Evolutionary conservation across 2,329 filamentous ascomycete genomes (phyloP), one percentile per base, ranked within the genome.

Genomic region (Fusarium begoniae): DNA sequence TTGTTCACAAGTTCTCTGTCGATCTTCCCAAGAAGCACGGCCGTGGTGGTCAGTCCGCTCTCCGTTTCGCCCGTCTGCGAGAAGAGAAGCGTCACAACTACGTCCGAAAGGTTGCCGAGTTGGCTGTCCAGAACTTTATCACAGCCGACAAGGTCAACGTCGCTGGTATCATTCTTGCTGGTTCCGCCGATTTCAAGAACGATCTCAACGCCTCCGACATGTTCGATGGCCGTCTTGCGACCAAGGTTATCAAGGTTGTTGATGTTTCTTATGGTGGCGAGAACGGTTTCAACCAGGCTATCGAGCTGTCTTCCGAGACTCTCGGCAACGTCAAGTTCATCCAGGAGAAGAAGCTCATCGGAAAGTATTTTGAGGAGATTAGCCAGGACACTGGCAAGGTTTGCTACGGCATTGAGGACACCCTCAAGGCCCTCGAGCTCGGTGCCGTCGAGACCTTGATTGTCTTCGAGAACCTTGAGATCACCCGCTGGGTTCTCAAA

Each of bases 41-140:
- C 75, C 95, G 96, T 93, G 96, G 96, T 95, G 96, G 96, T 90
- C 97, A 99, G 89, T 99, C 96, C 77, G 96, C 96, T 69, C 90
- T 99, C 81, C 97, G 96, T 96, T 99, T 99, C 85, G 94, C 96
- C 74, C 96, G 96, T 95, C 93, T 99, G 68, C 92, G 96, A 89
- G 96, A 99, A 85, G 96, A 99, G 86, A 99, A 99, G 88, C 95
- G 96, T 78, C 96, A 99, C 91, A 99, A 99, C 87, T 99, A 99
- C 84, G 96, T 99, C 79, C 95, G 96, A 82, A 99, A 99, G 87
- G 97, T 99, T 72, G 94, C 96, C 80, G 96, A 99, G 84, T 85
- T 98, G 86, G 96, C 96, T 41, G 96, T 99, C 60, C 97, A 99
- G 85, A 98, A 98, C 85, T 99, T 97, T 85, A 98, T 99, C 84